These are phyloP conservation scores for Daldinia loculata DNA, from an alignment of 495 filamentous ascomycete species.

Conservation along the genomic window DNA sequence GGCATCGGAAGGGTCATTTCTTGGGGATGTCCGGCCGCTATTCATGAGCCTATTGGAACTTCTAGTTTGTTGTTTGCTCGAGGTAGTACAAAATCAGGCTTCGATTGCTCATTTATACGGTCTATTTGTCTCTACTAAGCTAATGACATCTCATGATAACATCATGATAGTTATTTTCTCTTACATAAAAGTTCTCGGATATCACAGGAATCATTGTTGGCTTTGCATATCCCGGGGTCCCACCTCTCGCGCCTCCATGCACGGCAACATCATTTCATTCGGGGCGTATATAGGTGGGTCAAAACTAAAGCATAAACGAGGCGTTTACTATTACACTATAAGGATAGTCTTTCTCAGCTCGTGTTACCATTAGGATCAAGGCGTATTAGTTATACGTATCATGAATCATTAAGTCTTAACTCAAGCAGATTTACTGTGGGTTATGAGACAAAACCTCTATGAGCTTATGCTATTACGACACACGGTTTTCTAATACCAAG, in stretches of 20 bases:
- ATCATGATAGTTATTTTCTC: background rate
- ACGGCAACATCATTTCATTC: background rate
- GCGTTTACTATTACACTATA: background rate
- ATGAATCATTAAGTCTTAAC: background rate
- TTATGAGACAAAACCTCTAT: background rate
- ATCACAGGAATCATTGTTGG: background rate
- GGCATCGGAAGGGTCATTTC: background rate
- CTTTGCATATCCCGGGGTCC: background rate
- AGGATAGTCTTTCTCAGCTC: background rate
- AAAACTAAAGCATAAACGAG: background rate
- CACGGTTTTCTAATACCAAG: background rate
- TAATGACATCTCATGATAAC: background rate
- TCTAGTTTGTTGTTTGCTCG: background rate
- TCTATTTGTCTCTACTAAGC: background rate
- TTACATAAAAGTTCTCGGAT: background rate
- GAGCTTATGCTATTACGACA: background rate
- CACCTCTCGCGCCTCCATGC: background rate
- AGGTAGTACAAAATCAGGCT: background rate
- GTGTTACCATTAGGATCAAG: background rate
- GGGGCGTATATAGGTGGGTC: background rate
- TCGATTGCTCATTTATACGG: background rate
- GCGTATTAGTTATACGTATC: background rate
- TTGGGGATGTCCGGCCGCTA: slow-evolving; percentile 29
- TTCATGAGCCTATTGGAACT: background rate
- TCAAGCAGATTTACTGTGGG: no score